Conservation (phyloP, 805 yeast genomes). For the Lachancea kluyveri region DNA sequence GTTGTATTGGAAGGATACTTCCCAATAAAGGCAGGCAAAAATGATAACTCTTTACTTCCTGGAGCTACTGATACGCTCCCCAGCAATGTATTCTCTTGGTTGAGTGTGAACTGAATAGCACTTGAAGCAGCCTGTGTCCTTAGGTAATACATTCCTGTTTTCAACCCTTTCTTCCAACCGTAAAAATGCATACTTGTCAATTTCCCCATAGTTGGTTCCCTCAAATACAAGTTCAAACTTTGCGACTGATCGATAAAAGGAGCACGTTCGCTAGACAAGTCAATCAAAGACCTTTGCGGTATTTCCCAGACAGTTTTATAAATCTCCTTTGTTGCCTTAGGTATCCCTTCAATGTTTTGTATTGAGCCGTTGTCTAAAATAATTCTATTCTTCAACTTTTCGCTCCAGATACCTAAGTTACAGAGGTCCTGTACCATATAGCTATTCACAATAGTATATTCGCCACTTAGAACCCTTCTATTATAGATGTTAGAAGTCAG, state of each 20-base stretch:
- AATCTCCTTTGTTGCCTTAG: constrained; percentile 65
- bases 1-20: constrained; percentile 18
- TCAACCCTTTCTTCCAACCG: constrained; percentile 97
- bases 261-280: constrained; percentile 77
- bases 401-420: constrained; percentile 78
- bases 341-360: constrained; percentile 67
- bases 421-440: constrained; percentile 78
- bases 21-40: constrained; percentile 32
- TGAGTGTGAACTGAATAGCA: constrained; percentile 86
- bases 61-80: constrained; percentile 36
- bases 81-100: constrained; percentile 45
- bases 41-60: constrained; percentile 24
- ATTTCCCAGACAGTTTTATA: constrained; percentile 97
- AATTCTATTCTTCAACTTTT: constrained; percentile 69
- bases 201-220: constrained; percentile 92
- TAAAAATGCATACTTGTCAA: constrained; percentile 97
- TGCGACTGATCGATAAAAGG: constrained; percentile 89
- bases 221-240: constrained; percentile 82
- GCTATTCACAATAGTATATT: constrained; percentile 86
- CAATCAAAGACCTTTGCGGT: constrained; percentile 77
- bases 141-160: constrained; percentile 97
- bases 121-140: constrained; percentile 97
- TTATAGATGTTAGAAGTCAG: constrained; percentile 88
- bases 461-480: constrained; percentile 89
- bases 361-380: constrained; percentile 79